Base-by-base conservation (phyloP, 2,329 filamentous ascomycete genomes). In the Aspergillus alliaceus region DNA sequence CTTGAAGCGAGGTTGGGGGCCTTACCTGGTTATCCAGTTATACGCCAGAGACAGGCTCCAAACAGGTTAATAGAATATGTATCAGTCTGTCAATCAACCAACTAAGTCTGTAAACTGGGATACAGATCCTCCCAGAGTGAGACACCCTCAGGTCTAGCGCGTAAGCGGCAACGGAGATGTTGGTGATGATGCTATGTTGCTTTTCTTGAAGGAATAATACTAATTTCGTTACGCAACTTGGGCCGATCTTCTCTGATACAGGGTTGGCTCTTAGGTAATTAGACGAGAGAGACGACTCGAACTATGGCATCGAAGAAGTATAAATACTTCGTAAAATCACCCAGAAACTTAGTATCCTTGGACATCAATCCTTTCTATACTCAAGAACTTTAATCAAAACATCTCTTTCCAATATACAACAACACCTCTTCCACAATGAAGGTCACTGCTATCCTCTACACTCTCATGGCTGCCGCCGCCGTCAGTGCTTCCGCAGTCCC, bases 371-470 rank as follows among this genome's bases (percentile, higher is more conserved):
- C 6, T 34, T 22, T 31, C 14, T 47, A 37, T 24, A 57, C 48
- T 29, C 51, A 42, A 54, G 34, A 49, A 25, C 27, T 27, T 35
- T 39, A 54, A 49, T 14, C 44, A 46, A 34, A 57, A 31, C 18
- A 15, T 25, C 8, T 6, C 7, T 6, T n/a, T n/a, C n/a, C n/a
- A n/a, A n/a, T n/a, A n/a, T n/a, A n/a, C n/a, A n/a, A n/a, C n/a
- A n/a, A n/a, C 12, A 56, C 20, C 25, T 25, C 54, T 46, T 53
- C 29, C 46, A 59, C n/a, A 39, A 59, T 59, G 57, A 59, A 59
- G 54, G 31, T 57, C 25, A 59, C 54, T 2, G 44, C 54, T 31
- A 9, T 59, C 32, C 9, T 59, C 51, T 54, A 24, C 37, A 57
- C 54, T 29, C 54, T 59, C 8, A 54, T 59, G 54, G 54, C 57